Conservation (phyloP, 2,329 filamentous ascomycete species). For the Colletotrichum gigasporum region DNA sequence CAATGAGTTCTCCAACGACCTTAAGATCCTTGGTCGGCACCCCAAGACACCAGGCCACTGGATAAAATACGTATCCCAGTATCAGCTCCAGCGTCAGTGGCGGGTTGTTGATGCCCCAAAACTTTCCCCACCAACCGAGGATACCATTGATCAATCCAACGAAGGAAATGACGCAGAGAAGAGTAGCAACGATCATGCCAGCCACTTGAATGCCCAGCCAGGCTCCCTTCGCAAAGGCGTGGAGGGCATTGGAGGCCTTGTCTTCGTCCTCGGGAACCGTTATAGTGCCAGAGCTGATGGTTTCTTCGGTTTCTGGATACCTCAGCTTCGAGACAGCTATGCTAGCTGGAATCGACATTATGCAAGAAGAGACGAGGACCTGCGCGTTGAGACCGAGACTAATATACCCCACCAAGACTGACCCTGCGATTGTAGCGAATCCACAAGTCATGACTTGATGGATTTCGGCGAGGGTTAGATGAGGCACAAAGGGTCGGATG, state of each 20-base stretch:
- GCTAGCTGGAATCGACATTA: conserved; percentile 82
- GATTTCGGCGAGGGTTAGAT: conserved; percentile 76
- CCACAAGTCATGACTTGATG: conserved; percentile 82
- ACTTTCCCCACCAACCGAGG: conserved; percentile 78
- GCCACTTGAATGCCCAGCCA: conserved; percentile 81
- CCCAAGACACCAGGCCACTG: conserved; percentile 76
- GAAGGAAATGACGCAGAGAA: conserved; percentile 78
- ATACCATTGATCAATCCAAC: conserved; percentile 74
- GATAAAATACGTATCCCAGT: conserved; percentile 77
- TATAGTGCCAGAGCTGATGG: conserved; percentile 74
- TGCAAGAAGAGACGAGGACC: conserved; percentile 77
- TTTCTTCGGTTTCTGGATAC: conserved; percentile 78
- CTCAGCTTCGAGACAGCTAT: conserved; percentile 77
- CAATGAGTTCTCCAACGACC: conserved; percentile 22
- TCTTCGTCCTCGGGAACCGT: conserved; percentile 74
- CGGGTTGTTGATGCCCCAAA: conserved; percentile 69
- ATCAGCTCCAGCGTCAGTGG: conserved; percentile 73
- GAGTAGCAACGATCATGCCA: conserved; percentile 76
- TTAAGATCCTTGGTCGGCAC: conserved; percentile 48
- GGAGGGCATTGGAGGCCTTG: conserved; percentile 71
- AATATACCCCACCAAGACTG: conserved; percentile 77
- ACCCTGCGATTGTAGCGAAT: conserved; percentile 80
- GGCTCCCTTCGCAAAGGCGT: conserved; percentile 78
- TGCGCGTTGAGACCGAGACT: conserved; percentile 74
- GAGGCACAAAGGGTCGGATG: conserved; percentile 76